phyloP scores from a whole-genome alignment of 2,329 filamentous ascomycete species.

The Aspergillus fumigatus region DNA sequence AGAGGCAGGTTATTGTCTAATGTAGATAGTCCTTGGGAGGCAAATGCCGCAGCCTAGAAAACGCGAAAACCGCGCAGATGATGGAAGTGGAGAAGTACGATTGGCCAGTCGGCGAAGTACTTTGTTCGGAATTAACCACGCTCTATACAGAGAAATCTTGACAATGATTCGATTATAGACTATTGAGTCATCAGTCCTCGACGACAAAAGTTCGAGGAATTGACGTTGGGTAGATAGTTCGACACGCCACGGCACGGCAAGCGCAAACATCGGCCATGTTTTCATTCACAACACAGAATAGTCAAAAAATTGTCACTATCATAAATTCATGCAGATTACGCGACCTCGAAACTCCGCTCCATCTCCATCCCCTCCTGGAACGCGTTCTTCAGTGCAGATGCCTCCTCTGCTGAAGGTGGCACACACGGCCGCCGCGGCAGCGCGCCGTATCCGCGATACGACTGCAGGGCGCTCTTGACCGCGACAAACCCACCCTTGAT shows the following conservation, averaged over 20 bases:
- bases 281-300: neutral
- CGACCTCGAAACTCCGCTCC: slow-evolving; percentile 28
- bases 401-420: slow-evolving; percentile 37
- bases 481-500: slow-evolving; percentile 79
- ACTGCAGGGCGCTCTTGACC: slow-evolving; percentile 79
- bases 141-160: neutral
- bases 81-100: neutral
- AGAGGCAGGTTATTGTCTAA: neutral
- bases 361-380: slow-evolving; percentile 37
- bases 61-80: slow-evolving; percentile 2
- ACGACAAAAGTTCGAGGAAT: neutral
- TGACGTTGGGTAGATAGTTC: neutral
- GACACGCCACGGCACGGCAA: neutral
- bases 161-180: neutral
- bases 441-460: slow-evolving; percentile 76
- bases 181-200: too few relatives aligned
- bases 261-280: neutral
- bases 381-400: slow-evolving; percentile 30
- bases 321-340: slow-evolving; percentile 7
- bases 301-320: slow-evolving; percentile 13
- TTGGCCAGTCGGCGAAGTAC: neutral
- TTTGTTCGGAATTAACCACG: neutral
- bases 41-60: neutral
- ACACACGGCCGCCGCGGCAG: slow-evolving; percentile 65
- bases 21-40: neutral